A percentile compares a stretch with the other conserved stretches of the same genome.
phyloP scores from a whole-genome alignment of 2,329 filamentous ascomycete species.

The Chalaropsis thielavioides region DNA sequence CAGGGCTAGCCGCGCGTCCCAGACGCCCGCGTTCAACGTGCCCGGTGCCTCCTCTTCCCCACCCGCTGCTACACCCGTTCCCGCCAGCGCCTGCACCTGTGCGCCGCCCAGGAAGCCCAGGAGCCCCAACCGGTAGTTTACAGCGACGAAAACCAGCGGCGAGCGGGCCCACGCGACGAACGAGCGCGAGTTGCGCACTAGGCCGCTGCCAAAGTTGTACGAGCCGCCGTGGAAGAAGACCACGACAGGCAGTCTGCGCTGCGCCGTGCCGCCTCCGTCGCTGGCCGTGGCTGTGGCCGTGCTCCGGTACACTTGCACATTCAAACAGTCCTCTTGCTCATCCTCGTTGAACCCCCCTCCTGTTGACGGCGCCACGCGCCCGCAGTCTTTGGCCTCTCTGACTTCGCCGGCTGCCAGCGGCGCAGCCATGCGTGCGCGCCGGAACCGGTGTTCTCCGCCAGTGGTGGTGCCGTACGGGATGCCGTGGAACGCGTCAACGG shows the following conservation, averaged over 20 bases:
- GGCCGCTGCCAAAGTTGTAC: constrained; percentile 41
- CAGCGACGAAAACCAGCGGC: constrained; percentile 43
- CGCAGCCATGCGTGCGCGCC: constrained; percentile 24
- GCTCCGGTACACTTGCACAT: constrained; percentile 35
- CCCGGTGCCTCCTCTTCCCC: constrained; percentile 24
- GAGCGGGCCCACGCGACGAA: constrained; percentile 42
- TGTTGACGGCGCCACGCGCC: constrained; percentile 19
- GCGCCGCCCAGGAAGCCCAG: constrained; percentile 54
- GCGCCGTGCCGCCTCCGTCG: neutral
- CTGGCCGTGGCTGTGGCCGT: constrained; percentile 20
- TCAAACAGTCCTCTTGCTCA: constrained; percentile 37
- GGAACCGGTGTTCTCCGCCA: constrained; percentile 32
- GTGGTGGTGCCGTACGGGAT: constrained; percentile 35
- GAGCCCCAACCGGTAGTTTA: constrained; percentile 50
- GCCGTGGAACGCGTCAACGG: constrained; percentile 35
- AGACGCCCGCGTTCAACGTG: constrained; percentile 47
- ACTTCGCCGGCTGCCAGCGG: neutral
- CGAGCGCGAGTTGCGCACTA: constrained; percentile 44
- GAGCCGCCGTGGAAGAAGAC: constrained; percentile 50
- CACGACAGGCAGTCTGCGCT: constrained; percentile 31
- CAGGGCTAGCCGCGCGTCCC: constrained; percentile 45
- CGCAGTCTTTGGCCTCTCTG: neutral
- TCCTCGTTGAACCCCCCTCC: constrained; percentile 19
- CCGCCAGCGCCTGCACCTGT: constrained; percentile 30
- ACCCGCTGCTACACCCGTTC: constrained; percentile 25